phyloP scores from a whole-genome alignment of 2,329 filamentous ascomycete species.

The Pseudogymnoascus sp. region DNA sequence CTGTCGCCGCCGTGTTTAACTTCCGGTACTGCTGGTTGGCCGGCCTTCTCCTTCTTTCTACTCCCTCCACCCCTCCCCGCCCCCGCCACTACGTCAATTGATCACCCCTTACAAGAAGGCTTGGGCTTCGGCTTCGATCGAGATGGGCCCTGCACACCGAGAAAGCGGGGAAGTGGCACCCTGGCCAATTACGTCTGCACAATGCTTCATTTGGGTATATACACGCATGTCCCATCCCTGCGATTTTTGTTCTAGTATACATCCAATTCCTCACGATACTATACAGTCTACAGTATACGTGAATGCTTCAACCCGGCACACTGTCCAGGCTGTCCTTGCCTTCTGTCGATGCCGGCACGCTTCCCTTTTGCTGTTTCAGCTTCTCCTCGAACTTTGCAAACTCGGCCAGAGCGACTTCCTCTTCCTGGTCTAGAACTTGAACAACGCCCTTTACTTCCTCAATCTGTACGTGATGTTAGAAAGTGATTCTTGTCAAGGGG shows the following conservation, averaged over 20 bases:
- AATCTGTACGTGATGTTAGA: constrained; percentile 47
- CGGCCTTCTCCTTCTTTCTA: neutral
- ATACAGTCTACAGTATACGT: neutral
- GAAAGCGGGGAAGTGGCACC: neutral
- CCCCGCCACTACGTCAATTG: neutral
- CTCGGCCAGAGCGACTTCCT: constrained; percentile 76
- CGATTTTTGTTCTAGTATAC: neutral
- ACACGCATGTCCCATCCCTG: constrained; percentile 1
- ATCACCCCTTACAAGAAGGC: neutral
- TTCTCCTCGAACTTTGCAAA: constrained; percentile 96
- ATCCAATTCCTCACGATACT: neutral
- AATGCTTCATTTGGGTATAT: constrained; percentile 3
- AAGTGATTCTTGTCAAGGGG: neutral
- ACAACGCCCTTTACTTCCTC: constrained; percentile 91
- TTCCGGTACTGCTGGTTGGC: neutral
- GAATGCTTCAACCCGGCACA: neutral
- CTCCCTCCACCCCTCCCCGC: neutral
- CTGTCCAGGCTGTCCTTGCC: constrained; percentile 7
- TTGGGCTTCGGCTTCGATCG: neutral
- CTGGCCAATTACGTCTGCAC: neutral
- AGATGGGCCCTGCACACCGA: neutral
- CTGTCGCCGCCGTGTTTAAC: neutral
- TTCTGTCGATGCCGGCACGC: constrained; percentile 18
- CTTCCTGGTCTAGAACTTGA: constrained; percentile 85
- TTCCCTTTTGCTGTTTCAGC: constrained; percentile 45